Conservation (phyloP, 2,329 filamentous ascomycete species). For the Paraphoma chrysanthemicola region DNA sequence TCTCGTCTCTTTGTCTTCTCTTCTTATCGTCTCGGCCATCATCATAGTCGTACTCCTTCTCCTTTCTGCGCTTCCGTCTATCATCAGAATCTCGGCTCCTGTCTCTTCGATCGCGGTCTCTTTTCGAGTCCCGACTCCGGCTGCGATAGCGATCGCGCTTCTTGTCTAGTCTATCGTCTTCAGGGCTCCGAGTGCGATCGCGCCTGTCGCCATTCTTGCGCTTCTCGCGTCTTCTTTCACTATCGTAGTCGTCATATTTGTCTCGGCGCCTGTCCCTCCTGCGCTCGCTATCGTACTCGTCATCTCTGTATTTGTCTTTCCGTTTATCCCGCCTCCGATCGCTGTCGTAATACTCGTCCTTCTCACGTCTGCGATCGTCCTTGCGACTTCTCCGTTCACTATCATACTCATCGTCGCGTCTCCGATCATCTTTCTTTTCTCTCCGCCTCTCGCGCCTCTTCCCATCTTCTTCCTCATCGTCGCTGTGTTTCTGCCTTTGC, state of each 20-base stretch:
- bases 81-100: slow-evolving; percentile 30
- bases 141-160: slow-evolving; percentile 32
- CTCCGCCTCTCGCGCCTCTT: slow-evolving; percentile 23
- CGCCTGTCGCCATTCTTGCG: slow-evolving; percentile 6
- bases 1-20: slow-evolving; percentile 24
- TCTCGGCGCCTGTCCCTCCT: slow-evolving; percentile 24
- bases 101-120: slow-evolving; percentile 24
- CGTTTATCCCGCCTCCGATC: slow-evolving; percentile 24
- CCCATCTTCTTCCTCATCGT: slow-evolving; percentile 18
- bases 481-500: slow-evolving; percentile 18
- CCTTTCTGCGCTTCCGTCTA: slow-evolving; percentile 30
- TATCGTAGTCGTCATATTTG: slow-evolving; percentile 22
- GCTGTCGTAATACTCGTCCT: slow-evolving; percentile 17
- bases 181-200: slow-evolving; percentile 33
- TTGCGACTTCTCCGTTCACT: slow-evolving; percentile 20
- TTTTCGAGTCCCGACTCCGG: slow-evolving; percentile 28
- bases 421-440: slow-evolving; percentile 11
- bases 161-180: slow-evolving; percentile 32
- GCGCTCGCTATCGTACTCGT: slow-evolving; percentile 29
- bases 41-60: slow-evolving; percentile 29
- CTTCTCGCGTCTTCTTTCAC: slow-evolving; percentile 14
- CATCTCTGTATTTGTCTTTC: slow-evolving; percentile 18
- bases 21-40: slow-evolving; percentile 27
- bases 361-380: slow-evolving; percentile 15
- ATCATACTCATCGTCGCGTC: slow-evolving; percentile 34